Conservation (phyloP, 352 stramenopile genomes). For the Globisporangium sylvaticum region DNA sequence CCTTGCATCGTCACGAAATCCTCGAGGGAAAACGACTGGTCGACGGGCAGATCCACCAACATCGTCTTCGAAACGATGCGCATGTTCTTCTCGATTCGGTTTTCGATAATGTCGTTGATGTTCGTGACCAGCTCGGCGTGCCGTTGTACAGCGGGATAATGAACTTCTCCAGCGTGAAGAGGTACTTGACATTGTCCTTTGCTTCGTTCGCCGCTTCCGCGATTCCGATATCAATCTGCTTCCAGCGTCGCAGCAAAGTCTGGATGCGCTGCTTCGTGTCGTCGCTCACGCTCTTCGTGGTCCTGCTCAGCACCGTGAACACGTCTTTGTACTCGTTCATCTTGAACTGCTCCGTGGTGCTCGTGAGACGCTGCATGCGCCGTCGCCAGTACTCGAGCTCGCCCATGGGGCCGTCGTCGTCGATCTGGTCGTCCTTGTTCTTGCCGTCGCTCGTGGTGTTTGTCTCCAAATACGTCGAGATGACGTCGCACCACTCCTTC, state of each 20-base stretch:
- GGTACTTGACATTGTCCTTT: conserved; percentile 99
- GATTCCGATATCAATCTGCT: conserved; percentile 98
- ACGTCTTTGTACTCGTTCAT: conserved; percentile 95
- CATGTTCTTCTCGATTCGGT: conserved; percentile 98
- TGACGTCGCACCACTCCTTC: conserved; percentile 96
- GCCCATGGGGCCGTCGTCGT: conserved; percentile 92
- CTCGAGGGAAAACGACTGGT: conserved; percentile 96
- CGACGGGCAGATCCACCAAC: conserved; percentile 95
- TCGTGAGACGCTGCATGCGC: conserved; percentile 97
- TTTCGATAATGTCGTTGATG: conserved; percentile 99
- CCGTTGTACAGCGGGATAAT: conserved; percentile 88
- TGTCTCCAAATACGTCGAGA: conserved; percentile 92
- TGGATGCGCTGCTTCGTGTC: conserved; percentile 93
- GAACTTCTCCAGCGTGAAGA: conserved; percentile 98
- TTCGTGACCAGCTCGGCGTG: conserved; percentile 94
- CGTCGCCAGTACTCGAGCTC: conserved; percentile 97
- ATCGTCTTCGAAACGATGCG: conserved; percentile 97
- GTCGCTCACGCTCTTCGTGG: conserved; percentile 81
- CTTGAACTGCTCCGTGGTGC: conserved; percentile 98
- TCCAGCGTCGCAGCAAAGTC: conserved; percentile 93
- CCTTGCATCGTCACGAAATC: conserved; percentile 98
- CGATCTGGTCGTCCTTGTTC: conserved; percentile 61
- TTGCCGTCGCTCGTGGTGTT: conserved; percentile 67
- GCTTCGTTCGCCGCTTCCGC: conserved; percentile 97
- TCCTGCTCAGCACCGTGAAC: conserved; percentile 88